Percentiles rank a stretch among this genome's conserved stretches.
These are phyloP conservation scores for Sporobolomyces roseus DNA, from an alignment of 768 basidiomycete genomes.

Conservation along the genomic window DNA sequence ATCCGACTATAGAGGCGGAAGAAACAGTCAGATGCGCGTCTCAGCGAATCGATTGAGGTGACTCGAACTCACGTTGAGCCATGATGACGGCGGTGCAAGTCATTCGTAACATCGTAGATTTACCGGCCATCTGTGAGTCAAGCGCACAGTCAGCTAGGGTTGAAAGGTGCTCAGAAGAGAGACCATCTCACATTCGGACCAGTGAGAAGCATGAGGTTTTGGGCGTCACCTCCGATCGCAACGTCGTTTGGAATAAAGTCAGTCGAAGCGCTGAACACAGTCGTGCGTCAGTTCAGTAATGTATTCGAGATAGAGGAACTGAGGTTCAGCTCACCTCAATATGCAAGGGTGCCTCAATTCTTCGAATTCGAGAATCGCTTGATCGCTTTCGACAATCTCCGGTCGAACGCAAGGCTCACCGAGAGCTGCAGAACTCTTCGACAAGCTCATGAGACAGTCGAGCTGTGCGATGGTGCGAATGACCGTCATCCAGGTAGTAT, in stretches of 20 bases:
- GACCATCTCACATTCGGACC: constrained; percentile 55
- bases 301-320: no score
- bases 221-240: constrained; percentile 67
- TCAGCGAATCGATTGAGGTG: not conserved
- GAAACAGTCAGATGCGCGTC: constrained; percentile 54
- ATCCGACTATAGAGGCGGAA: constrained; percentile 61
- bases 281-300: constrained; percentile 45
- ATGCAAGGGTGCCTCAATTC: constrained; percentile 83
- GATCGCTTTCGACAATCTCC: constrained; percentile 72
- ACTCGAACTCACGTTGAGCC: constrained; percentile 46
- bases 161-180: not conserved
- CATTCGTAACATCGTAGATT: constrained; percentile 76
- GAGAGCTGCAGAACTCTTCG: constrained; percentile 80
- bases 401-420: constrained; percentile 94
- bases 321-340: constrained; percentile 50
- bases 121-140: constrained; percentile 48
- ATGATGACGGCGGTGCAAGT: constrained; percentile 83
- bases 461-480: constrained; percentile 84
- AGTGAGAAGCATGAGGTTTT: constrained; percentile 76
- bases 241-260: constrained; percentile 93
- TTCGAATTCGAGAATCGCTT: constrained; percentile 79
- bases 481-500: constrained; percentile 67
- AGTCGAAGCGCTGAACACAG: constrained; percentile 39
- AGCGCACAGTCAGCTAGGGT: not conserved
- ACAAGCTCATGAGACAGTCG: constrained; percentile 90